Percentiles rank a stretch among this genome's conserved stretches.
phyloP scores from a whole-genome alignment of 192 early-diverging fungal genomes.

The Linnemannia elongata region DNA sequence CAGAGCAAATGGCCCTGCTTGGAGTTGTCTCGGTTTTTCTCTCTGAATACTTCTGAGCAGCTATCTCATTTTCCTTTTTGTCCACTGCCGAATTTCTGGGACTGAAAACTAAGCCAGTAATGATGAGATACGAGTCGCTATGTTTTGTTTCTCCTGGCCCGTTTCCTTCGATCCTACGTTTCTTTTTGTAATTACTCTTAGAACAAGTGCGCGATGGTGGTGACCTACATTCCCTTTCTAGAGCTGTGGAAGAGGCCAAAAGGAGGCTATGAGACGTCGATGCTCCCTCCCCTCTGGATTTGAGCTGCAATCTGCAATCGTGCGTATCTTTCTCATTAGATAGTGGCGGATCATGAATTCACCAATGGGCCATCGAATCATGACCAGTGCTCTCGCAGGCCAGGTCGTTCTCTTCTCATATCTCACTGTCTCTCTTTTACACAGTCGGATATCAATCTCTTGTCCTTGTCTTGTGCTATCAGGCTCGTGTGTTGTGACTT shows the following conservation, averaged over 20 bases:
- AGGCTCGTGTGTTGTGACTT: neutral
- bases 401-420: neutral
- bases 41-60: neutral
- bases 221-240: neutral
- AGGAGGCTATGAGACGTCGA: neutral
- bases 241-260: neutral
- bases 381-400: neutral
- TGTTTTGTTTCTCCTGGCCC: too few species aligned
- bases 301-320: too few species aligned
- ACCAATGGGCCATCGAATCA: neutral
- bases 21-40: neutral
- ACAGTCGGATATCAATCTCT: neutral
- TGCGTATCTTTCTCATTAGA: neutral
- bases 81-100: slow-evolving; percentile 6
- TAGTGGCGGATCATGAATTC: neutral
- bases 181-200: too few species aligned
- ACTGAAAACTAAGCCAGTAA: neutral
- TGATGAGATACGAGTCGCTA: too few species aligned
- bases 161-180: too few species aligned
- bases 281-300: neutral
- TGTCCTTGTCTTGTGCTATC: neutral
- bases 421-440: neutral
- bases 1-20: neutral
- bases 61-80: neutral
- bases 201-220: too few species aligned